phyloP scores from a whole-genome alignment of 441 rosid species.

The Adansonia rubrostipa region DNA sequence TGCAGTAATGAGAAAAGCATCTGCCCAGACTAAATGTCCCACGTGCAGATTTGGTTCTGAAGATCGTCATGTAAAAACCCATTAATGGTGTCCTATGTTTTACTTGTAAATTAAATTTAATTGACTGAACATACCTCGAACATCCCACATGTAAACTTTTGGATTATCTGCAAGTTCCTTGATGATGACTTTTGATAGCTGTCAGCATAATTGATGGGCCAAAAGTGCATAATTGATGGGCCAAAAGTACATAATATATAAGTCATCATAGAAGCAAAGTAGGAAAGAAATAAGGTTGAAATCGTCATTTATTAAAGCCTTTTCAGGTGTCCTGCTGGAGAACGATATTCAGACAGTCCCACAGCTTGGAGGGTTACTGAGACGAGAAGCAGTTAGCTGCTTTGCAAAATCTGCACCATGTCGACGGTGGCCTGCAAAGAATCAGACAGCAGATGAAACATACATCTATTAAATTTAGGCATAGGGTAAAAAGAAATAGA shows the following conservation, averaged over 20 bases:
- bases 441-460: constrained; percentile 12
- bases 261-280: constrained; percentile 3
- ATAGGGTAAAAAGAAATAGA: background rate
- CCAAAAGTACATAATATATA: background rate
- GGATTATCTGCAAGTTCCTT: constrained; percentile 69
- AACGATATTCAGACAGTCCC: constrained; percentile 86
- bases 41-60: constrained; percentile 82
- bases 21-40: constrained; percentile 98
- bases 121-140: constrained; percentile 61
- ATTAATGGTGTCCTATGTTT: constrained; percentile 17
- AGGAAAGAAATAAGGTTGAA: background rate
- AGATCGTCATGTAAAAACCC: constrained; percentile 29
- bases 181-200: constrained; percentile 67
- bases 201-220: background rate
- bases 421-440: constrained; percentile 62
- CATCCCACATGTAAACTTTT: constrained; percentile 81
- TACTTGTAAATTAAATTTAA: constrained; percentile 16
- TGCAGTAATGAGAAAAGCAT: constrained; percentile 90
- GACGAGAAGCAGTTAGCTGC: constrained; percentile 60
- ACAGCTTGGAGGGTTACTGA: constrained; percentile 63
- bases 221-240: background rate
- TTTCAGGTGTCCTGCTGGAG: constrained; percentile 77
- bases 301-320: constrained; percentile 46
- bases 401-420: constrained; percentile 81
- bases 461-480: background rate